phyloP scores from a whole-genome alignment of 805 yeast species.

The Metschnikowia colocasiae region DNA sequence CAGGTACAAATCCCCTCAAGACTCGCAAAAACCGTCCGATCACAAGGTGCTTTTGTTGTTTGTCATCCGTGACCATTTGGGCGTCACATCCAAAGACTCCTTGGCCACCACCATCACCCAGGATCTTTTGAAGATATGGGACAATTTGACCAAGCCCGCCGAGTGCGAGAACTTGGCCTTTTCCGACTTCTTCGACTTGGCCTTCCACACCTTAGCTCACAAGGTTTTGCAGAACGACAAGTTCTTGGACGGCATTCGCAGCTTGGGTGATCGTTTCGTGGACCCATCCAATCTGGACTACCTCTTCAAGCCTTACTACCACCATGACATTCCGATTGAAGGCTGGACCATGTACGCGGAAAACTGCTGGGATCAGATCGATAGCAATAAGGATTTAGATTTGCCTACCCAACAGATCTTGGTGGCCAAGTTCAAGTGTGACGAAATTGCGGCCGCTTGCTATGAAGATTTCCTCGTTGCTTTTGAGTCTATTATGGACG shows the following conservation, averaged over 20 bases:
- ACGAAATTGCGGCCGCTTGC: slow-evolving; percentile 62
- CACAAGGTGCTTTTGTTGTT: slow-evolving; percentile 72
- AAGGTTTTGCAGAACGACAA: slow-evolving; percentile 75
- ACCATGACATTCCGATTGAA: slow-evolving; percentile 85
- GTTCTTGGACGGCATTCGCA: slow-evolving; percentile 57
- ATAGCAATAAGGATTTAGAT: slow-evolving; percentile 87
- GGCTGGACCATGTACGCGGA: slow-evolving; percentile 94
- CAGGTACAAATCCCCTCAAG: slow-evolving; percentile 28
- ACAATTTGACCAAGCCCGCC: slow-evolving; percentile 66
- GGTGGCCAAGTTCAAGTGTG: slow-evolving; percentile 92
- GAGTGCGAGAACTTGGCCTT: slow-evolving; percentile 53
- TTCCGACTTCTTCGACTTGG: slow-evolving; percentile 78
- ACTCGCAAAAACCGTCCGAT: slow-evolving; percentile 22
- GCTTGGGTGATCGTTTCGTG: slow-evolving; percentile 61
- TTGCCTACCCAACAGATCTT: slow-evolving; percentile 94
- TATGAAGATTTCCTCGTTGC: slow-evolving; percentile 27
- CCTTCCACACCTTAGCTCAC: slow-evolving; percentile 79
- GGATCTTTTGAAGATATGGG: slow-evolving; percentile 81
- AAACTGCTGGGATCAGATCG: slow-evolving; percentile 93
- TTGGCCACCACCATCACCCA: slow-evolving; percentile 63
- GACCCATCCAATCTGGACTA: slow-evolving; percentile 26
- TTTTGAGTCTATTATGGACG: slow-evolving; percentile 14
- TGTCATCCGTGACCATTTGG: slow-evolving; percentile 90
- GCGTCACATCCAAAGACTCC: slow-evolving; percentile 75
- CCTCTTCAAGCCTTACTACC: slow-evolving; percentile 67